These are phyloP conservation scores for Allodekkera sacchari DNA, from an alignment of 805 yeast species.

Conservation along the genomic window DNA sequence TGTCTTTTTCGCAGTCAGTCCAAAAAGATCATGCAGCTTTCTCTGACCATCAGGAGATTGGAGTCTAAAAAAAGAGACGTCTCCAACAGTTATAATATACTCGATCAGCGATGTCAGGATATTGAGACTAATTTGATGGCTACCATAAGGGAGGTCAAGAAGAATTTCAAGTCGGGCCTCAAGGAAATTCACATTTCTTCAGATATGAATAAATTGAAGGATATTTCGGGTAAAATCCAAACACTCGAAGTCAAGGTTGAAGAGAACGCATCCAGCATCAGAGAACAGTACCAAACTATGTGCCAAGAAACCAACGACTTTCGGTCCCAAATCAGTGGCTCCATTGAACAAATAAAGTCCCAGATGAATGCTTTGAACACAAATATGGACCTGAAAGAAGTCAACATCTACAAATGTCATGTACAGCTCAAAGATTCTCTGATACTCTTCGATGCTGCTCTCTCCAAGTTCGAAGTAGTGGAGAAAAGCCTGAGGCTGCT, in stretches of 20 bases:
- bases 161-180: no score
- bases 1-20: no score
- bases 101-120: no score
- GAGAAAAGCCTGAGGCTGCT: conserved; percentile 9
- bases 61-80: no score
- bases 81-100: no score
- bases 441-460: conserved; percentile 20
- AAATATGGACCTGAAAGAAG: conserved; percentile 12
- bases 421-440: conserved; percentile 17
- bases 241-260: conserved; percentile 2
- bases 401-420: conserved; percentile 20
- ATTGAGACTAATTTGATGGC: no score
- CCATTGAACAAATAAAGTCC: conserved; percentile 6
- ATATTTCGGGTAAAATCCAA: background rate
- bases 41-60: no score
- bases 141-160: no score
- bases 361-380: conserved; percentile 6
- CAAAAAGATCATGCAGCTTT: no score
- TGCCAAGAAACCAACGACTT: conserved; percentile 3
- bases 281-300: conserved; percentile 3
- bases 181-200: no score
- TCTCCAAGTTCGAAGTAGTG: conserved; percentile 18
- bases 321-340: conserved; percentile 4
- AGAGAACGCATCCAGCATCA: conserved; percentile 1
- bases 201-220: conserved; percentile 6